A percentile compares a stretch with the other conserved stretches of the same genome.
These are phyloP conservation scores for Cephalotrichum gorgonifer DNA, from an alignment of 2,329 filamentous ascomycete genomes.

Conservation along the genomic window DNA sequence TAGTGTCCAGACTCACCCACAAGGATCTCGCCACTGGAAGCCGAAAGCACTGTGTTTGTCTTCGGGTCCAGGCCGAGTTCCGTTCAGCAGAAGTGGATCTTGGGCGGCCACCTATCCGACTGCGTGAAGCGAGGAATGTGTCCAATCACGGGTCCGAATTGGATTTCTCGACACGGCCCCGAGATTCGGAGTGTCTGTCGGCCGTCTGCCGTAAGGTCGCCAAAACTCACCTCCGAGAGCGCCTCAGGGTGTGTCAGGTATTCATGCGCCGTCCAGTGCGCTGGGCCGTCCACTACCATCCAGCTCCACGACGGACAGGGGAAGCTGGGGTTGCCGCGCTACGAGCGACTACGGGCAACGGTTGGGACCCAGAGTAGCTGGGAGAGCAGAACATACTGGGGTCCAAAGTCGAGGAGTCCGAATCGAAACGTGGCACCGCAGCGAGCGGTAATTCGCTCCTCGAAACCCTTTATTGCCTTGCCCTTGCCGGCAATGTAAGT, in stretches of 20 bases:
- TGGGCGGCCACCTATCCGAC: constrained; percentile 1
- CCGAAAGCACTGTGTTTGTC: neutral
- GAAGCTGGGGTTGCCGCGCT: neutral
- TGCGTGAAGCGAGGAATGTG: neutral
- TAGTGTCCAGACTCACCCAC: neutral
- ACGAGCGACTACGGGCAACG: neutral
- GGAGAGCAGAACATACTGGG: neutral
- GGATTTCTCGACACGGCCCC: neutral
- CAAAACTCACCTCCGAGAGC: neutral
- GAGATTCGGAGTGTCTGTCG: neutral
- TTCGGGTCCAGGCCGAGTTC: neutral
- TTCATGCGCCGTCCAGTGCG: neutral
- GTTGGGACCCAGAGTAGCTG: neutral
- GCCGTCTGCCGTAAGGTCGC: neutral
- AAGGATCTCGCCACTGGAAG: neutral
- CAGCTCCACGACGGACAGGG: constrained; percentile 1
- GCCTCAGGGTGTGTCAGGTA: neutral
- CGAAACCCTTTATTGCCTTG: neutral
- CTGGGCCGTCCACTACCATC: constrained; percentile 1
- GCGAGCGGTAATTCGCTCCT: neutral
- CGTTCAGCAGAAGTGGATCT: neutral
- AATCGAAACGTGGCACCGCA: neutral
- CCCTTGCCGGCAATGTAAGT: neutral
- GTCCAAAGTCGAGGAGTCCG: constrained; percentile 1
- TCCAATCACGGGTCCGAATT: neutral